Evolutionary conservation across 805 yeast species (phyloP), one percentile per base, ranked within the genome.

Genomic region (Isabelozyma gotoi): DNA sequence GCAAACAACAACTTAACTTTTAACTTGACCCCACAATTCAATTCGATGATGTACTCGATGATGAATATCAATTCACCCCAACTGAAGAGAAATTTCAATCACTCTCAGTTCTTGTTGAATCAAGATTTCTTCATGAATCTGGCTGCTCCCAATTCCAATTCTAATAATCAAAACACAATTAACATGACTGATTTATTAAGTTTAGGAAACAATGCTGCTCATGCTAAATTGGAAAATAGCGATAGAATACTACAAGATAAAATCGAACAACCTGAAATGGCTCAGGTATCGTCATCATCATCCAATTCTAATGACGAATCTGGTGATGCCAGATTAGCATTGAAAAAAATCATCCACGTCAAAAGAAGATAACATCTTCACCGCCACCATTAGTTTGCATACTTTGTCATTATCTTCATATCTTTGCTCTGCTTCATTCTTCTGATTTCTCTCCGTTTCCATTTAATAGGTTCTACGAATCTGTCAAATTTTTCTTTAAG

Each of bases 1-100:
- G 15, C 14, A 5, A 42, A 46, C 27, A 42, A 46, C 27, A 43
- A 40, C 21, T 47, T 62, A 45, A 49, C 57, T 1, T 65, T 58
- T 51, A 67, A 64, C 50, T 58, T 67, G 43, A 69, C 73, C 12
- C 73, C 74, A 5, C 73, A 65, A 46, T 65, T 68, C 57, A 68
- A 67, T 51, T 54, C 70, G 11, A 56, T 68, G 60, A 68, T 69
- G 71, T 60, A 67, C 49, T 58, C 68, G 19, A 58, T 64, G 55
- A 60, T 64, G 62, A 59, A 47, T 44, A 42, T 60, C 46, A 61
- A 60, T 46, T 62, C 69, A 12, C 73, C 73, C 4, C 66, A 55
- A 38, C 51, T 34, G 46, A 51, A 55, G 40, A 59, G 51, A 39
- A 32, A 43, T 21, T 38, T 41, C 16, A 51, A 49, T 20, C 45